Evolutionary conservation across 805 yeast species (phyloP), one percentile per base, ranked within the genome.

Genomic region (Nakazawaea molendinolei): DNA sequence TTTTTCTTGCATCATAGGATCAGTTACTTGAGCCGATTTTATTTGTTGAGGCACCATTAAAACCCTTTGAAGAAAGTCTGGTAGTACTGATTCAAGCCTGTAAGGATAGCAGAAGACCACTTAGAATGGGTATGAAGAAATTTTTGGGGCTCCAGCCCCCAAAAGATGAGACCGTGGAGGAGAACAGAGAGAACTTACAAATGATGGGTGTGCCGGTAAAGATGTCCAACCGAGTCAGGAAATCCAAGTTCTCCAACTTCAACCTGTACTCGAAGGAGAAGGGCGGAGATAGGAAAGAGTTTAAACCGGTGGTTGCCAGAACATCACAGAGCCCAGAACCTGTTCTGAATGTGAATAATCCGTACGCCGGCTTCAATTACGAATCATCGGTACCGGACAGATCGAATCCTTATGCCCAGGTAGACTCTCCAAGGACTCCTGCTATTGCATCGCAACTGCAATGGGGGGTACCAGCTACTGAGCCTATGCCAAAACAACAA

Each of bases 61-160:
- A n/a, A n/a, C n/a, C n/a, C n/a, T n/a, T n/a, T n/a, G n/a, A n/a
- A n/a, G n/a, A n/a, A n/a, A n/a, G n/a, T n/a, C n/a, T n/a, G n/a
- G n/a, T n/a, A n/a, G n/a, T n/a, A n/a, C n/a, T n/a, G n/a, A 8
- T 21, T 21, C 23, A 21, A 21, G 23, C 10, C 23, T 21, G 10
- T 21, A 21, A 8, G 9, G 7, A 8, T 21, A 21, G 7, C 10
- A 22, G 8, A 8, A 22, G 8, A 8, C 28, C 28, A 24, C 28
- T 15, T 7, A 31, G 18, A 13, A 71, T 71, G 77, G 77, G 76
- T 9, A 41, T 71, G 34, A 71, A 64, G 47, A 67, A 63, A 30
- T 54, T 68, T 31, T 71, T 70, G 49, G 60, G 52, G 34, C 46
- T 49, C 10, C 70, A 60, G 38, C 66, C 75, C n/a, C 74, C 74